A percentile compares a stretch with the other conserved stretches of the same genome.
Conservation (phyloP, 805 yeast species). For the Metschnikowia matae region DNA sequence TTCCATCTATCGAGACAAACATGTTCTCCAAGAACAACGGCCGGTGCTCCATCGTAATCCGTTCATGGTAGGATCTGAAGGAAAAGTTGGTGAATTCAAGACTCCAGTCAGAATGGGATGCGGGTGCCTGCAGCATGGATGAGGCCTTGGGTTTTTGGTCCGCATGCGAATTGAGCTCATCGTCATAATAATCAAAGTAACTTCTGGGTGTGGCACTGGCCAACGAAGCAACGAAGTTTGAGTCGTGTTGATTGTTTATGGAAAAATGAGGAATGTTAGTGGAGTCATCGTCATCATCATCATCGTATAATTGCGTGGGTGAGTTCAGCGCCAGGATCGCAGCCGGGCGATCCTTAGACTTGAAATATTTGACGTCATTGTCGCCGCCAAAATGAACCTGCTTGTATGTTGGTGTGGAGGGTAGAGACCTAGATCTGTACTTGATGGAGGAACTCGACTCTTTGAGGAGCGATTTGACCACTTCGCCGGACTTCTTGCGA, state of each 20-base stretch:
- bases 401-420: conserved; percentile 54
- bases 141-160: conserved; percentile 13
- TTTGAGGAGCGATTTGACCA: conserved; percentile 65
- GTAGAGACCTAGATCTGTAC: conserved; percentile 34
- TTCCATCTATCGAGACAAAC: conserved; percentile 55
- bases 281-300: conserved; percentile 18
- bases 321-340: conserved; percentile 68
- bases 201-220: conserved; percentile 3
- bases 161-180: conserved; percentile 16
- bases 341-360: conserved; percentile 68
- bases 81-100: conserved; percentile 42
- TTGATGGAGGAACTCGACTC: conserved; percentile 29
- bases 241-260: conserved; percentile 22
- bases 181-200: conserved; percentile 17
- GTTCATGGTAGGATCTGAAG: conserved; percentile 43
- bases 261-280: conserved; percentile 12
- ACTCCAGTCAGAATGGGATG: conserved; percentile 36
- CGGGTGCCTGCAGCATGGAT: conserved; percentile 14
- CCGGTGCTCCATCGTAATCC: background rate
- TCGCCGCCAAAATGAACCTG: conserved; percentile 78
- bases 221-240: conserved; percentile 1
- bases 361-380: conserved; percentile 67
- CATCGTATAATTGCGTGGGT: conserved; percentile 36
- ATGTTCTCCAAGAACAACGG: conserved; percentile 55
- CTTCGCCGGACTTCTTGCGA: conserved; percentile 68